Evolutionary conservation across 495 filamentous ascomycete genomes (phyloP).

Genomic region (Immersiella caudata): DNA sequence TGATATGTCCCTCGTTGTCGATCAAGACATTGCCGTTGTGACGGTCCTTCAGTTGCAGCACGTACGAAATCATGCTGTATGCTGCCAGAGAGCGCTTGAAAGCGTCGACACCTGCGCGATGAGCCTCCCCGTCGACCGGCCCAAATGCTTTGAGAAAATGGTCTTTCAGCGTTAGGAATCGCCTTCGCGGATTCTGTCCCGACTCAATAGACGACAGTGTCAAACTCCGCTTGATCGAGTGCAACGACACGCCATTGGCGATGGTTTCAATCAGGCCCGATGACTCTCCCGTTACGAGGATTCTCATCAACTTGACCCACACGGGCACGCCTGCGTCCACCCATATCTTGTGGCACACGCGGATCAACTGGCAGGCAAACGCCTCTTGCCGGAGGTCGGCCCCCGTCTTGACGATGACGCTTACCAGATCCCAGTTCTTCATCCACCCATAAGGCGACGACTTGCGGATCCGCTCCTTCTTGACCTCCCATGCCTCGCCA

Average conservation of each 20-base stretch:
- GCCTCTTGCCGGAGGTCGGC: conserved; percentile 76
- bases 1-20: conserved; percentile 76
- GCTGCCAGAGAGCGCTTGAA: conserved; percentile 72
- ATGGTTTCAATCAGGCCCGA: conserved; percentile 80
- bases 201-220: conserved; percentile 68
- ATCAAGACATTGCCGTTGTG: conserved; percentile 81
- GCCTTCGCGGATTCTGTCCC: conserved; percentile 64
- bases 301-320: conserved; percentile 80
- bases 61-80: conserved; percentile 75
- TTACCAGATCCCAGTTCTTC: conserved; percentile 78
- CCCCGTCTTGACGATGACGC: conserved; percentile 79
- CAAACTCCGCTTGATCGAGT: conserved; percentile 73
- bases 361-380: conserved; percentile 77
- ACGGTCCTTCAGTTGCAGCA: conserved; percentile 77
- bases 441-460: conserved; percentile 77
- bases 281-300: conserved; percentile 75
- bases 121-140: conserved; percentile 60
- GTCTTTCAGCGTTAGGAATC: conserved; percentile 73
- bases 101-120: conserved; percentile 65
- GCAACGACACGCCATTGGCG: conserved; percentile 75
- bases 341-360: conserved; percentile 76
- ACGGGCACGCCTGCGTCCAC: conserved; percentile 69
- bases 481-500: conserved; percentile 74
- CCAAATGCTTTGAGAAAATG: conserved; percentile 78
- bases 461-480: conserved; percentile 75